phyloP scores from a whole-genome alignment of 306 rosid species.

The Carpinus viminea region DNA sequence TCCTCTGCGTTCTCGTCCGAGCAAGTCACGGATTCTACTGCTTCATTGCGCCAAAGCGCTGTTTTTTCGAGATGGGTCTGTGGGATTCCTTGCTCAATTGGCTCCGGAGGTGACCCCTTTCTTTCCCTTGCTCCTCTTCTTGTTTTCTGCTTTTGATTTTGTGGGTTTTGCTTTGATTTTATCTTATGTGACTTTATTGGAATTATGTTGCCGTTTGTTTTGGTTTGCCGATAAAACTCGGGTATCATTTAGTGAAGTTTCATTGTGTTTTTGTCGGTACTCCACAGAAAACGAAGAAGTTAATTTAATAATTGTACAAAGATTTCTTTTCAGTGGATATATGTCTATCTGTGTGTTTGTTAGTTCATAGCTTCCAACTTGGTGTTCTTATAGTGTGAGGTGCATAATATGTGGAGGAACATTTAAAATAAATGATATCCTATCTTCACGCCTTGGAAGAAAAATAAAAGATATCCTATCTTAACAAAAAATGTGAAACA shows the following conservation, averaged over 20 bases:
- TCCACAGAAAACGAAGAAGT: neutral
- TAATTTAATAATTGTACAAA: neutral
- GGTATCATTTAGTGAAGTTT: neutral
- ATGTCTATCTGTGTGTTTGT: neutral
- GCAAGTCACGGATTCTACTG: neutral
- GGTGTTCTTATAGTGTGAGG: neutral
- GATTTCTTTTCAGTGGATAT: neutral
- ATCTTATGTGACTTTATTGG: neutral
- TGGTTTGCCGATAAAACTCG: neutral
- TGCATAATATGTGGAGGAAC: neutral
- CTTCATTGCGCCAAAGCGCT: neutral
- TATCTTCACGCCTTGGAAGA: neutral
- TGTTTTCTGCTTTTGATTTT: neutral
- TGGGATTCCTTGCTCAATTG: constrained; percentile 88
- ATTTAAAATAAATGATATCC: neutral
- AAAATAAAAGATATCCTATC: no score
- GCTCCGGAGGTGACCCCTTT: constrained; percentile 73
- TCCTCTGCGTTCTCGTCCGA: neutral
- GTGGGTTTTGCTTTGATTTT: neutral
- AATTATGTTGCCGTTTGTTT: neutral
- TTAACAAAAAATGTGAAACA: neutral
- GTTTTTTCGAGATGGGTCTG: constrained; percentile 60
- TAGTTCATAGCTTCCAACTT: neutral
- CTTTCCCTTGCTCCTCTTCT: neutral
- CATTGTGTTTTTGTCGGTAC: neutral